Conservation (phyloP, 192 early-diverging fungal genomes). For the Coemansia sp. region DNA sequence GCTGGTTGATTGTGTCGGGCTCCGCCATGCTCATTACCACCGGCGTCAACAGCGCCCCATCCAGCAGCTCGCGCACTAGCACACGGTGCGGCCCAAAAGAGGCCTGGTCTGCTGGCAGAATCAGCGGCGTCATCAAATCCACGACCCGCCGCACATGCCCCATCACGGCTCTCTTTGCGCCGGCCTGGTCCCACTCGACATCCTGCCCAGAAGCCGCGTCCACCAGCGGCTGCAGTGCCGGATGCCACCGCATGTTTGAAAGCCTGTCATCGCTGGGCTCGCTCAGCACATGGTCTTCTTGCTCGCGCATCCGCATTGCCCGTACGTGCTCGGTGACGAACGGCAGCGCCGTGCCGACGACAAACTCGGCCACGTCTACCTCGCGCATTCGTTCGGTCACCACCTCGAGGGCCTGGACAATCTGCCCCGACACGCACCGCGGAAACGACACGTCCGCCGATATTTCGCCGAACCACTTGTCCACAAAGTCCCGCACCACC, state of each 20-base stretch:
- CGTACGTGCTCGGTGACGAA: slow-evolving; percentile 62
- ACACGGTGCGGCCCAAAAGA: slow-evolving; percentile 56
- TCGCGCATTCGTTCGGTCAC: slow-evolving; percentile 19
- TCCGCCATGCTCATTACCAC: slow-evolving; percentile 66
- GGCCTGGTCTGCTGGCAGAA: slow-evolving; percentile 59
- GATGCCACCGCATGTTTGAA: neutral
- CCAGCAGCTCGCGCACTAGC: slow-evolving; percentile 73
- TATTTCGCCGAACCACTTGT: slow-evolving; percentile 44
- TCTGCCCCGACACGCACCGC: slow-evolving; percentile 22
- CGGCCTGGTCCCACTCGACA: slow-evolving; percentile 10
- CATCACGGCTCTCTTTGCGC: slow-evolving; percentile 49
- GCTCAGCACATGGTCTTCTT: too few relatives aligned
- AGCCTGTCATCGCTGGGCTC: too few relatives aligned
- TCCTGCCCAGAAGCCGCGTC: neutral
- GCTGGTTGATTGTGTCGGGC: slow-evolving; percentile 85
- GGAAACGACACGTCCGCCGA: slow-evolving; percentile 46
- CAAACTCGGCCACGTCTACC: slow-evolving; percentile 60
- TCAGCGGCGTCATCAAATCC: slow-evolving; percentile 59
- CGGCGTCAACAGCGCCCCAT: slow-evolving; percentile 65
- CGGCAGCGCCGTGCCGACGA: slow-evolving; percentile 63
- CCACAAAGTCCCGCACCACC: slow-evolving; percentile 50
- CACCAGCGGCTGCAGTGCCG: neutral
- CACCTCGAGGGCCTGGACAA: slow-evolving; percentile 22
- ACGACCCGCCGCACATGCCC: slow-evolving; percentile 63
- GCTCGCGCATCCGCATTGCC: neutral